phyloP scores from a whole-genome alignment of 345 rosid genomes.

The Alliaria petiolata region DNA sequence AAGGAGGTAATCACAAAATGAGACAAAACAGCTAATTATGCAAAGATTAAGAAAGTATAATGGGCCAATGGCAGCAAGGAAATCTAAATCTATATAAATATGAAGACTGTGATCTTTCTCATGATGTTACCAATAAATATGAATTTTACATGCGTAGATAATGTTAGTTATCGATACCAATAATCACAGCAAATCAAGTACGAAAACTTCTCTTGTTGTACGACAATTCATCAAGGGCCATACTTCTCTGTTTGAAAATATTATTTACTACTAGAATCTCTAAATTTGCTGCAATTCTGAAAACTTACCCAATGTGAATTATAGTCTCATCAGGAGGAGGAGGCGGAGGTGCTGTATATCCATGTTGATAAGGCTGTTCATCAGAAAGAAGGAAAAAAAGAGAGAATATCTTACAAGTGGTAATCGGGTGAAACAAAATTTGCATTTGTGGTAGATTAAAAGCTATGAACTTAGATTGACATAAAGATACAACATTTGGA shows the following conservation, averaged over 20 bases:
- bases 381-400: not conserved
- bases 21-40: too few relatives aligned
- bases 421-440: not conserved
- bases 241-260: too few relatives aligned
- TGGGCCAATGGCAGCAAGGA: too few relatives aligned
- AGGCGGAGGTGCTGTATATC: conserved; percentile 78
- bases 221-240: not conserved
- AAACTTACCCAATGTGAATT: conserved; percentile 84
- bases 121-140: not conserved
- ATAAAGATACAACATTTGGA: not conserved
- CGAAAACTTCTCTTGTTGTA: not conserved
- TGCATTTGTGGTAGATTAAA: not conserved
- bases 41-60: not conserved
- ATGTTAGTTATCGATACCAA: not conserved
- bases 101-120: not conserved
- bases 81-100: not conserved
- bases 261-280: not conserved
- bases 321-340: conserved; percentile 61
- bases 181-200: not conserved
- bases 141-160: not conserved
- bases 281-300: not conserved
- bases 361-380: conserved; percentile 75
- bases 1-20: too few relatives aligned
- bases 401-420: not conserved
- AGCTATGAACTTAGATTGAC: not conserved